These are phyloP conservation scores for Gracilaria vermiculophylla DNA, from an alignment of 23 red algal genomes.

Conservation along the genomic window DNA sequence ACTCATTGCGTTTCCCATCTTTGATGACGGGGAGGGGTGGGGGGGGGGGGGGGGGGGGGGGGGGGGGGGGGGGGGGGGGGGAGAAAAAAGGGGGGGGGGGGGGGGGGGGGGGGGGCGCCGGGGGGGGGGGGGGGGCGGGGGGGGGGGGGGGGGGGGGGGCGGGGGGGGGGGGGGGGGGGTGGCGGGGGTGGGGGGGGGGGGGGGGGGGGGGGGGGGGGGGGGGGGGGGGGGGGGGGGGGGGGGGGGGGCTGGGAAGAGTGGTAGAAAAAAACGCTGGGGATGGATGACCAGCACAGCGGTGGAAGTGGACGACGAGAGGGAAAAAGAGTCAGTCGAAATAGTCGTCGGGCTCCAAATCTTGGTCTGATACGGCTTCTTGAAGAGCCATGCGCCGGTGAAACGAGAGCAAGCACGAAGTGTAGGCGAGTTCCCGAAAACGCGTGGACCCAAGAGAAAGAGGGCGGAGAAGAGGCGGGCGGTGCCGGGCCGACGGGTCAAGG, in stretches of 20 bases:
- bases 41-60: neutral
- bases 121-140: too few relatives aligned
- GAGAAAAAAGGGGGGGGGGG: neutral
- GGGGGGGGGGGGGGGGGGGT: neutral
- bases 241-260: neutral
- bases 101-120: neutral
- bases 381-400: slow-evolving; percentile 59
- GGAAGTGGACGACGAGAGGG: neutral
- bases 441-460: neutral
- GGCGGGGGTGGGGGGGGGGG: neutral
- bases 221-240: too few relatives aligned
- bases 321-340: neutral
- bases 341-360: slow-evolving; percentile 64
- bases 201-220: neutral
- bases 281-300: too few relatives aligned
- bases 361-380: slow-evolving; percentile 43
- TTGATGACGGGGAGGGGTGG: neutral
- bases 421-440: neutral
- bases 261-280: neutral
- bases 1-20: slow-evolving; percentile 30
- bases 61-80: neutral
- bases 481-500: neutral
- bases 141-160: neutral
- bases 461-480: neutral
- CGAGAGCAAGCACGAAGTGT: neutral